Evolutionary conservation across 2,329 filamentous ascomycete genomes (phyloP), one percentile per base, ranked within the genome.

Genomic region (Bipolaris gigantea): DNA sequence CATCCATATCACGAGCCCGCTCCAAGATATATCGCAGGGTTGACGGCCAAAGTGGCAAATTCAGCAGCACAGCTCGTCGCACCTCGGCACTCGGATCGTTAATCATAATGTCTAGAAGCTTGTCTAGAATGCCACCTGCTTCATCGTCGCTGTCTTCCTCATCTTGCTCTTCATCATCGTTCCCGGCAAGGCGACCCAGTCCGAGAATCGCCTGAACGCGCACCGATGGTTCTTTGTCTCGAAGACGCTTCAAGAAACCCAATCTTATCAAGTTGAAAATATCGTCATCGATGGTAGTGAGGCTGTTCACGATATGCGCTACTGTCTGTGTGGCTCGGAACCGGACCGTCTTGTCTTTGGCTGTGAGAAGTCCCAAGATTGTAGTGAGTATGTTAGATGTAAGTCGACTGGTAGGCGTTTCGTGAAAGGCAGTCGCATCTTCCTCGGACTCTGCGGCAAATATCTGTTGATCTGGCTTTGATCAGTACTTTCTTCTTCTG

Each of bases 31-130:
- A 95, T 7, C 90, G 90, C 4, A 97, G 81, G 0, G 92, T 96
- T 25, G 84, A 83, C 3, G 90, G 89, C 10, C 90, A 84, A 43
- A 96, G 87, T 0, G 92, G 92, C n/a, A 99, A 81, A 66, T 97
- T 97, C 39, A 94, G 83, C 2, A 99, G 82, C 10, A 99, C 82
- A 8, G 91, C 91, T 57, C 92, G 86, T 62, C 94, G 85, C 33
- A 99, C 94, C 67, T 99, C 94, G 2, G 93, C 92, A 63, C 91
- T 95, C 0, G 93, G 89, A 66, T 99, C 94, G 64, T 97, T 94
- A 71, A 96, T 92, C 63, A 97, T 82, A 27, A 95, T 88, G 64
- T 95, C 89, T 9, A 97, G 80, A 4, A 97, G 83, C 74, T 92
- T 95, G 55, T 89, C 86, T 21, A 96, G 78, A 35, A 97, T 80